Evolutionary conservation across 2,329 filamentous ascomycete genomes (phyloP).

Genomic region (Aspergillus jensenii): DNA sequence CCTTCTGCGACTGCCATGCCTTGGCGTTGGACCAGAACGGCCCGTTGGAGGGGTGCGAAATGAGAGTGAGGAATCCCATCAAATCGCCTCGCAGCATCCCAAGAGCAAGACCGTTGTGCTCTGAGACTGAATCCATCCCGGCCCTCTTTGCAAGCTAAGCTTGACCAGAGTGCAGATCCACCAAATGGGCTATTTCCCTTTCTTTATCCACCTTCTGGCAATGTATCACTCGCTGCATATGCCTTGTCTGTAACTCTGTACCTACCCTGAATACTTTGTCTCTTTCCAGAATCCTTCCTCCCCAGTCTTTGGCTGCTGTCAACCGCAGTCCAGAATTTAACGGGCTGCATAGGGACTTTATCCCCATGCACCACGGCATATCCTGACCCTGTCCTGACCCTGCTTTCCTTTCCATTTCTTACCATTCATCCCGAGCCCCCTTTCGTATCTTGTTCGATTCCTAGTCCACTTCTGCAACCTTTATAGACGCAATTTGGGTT

Average conservation of each 20-base stretch:
- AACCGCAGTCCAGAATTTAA: slow-evolving; percentile 16
- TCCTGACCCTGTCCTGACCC: slow-evolving; percentile 9
- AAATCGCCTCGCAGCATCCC: slow-evolving; percentile 8
- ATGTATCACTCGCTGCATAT: slow-evolving; percentile 10
- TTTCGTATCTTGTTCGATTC: slow-evolving; percentile 3
- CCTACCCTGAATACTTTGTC: slow-evolving; percentile 14
- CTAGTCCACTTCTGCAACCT: not conserved
- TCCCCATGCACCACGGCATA: slow-evolving; percentile 12
- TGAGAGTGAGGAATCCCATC: slow-evolving; percentile 14
- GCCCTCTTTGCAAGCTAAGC: slow-evolving; percentile 24
- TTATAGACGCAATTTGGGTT: slow-evolving; percentile 9
- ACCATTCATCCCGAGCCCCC: slow-evolving; percentile 6
- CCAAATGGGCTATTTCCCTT: slow-evolving; percentile 23
- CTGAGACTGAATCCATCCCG: slow-evolving; percentile 4
- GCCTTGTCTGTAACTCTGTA: slow-evolving; percentile 6
- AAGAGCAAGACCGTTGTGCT: slow-evolving; percentile 15
- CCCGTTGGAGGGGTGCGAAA: slow-evolving; percentile 18
- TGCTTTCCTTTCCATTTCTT: slow-evolving; percentile 5
- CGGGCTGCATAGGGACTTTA: slow-evolving; percentile 13
- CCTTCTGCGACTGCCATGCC: slow-evolving; percentile 17
- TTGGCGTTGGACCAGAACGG: slow-evolving; percentile 21
- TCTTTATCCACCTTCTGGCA: slow-evolving; percentile 20
- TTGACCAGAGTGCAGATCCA: slow-evolving; percentile 24
- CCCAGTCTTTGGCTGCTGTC: slow-evolving; percentile 8
- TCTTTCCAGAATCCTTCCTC: slow-evolving; percentile 22